Evolutionary conservation across 331 rosid species (phyloP), one percentile per base, ranked within the genome.

Genomic region (Telfairia occidentalis): DNA sequence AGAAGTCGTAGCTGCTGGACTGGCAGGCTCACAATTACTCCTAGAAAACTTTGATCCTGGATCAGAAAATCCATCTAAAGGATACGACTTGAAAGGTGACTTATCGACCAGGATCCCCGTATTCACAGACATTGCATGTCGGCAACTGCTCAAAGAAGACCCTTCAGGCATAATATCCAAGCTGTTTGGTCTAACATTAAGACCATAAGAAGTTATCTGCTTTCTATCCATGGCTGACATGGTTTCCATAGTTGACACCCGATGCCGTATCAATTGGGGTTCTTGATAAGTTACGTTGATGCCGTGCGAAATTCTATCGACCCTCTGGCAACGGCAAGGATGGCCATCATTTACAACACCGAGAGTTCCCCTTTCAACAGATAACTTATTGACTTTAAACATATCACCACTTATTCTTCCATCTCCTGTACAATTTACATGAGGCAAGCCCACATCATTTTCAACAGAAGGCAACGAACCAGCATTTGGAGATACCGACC

Each of bases 321-420:
- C 82, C 73, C 83, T 85, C 72, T 87, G 89, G 78, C 91, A 87
- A 83, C 87, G 78, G 80, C 91, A 87, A 71, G 86, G 91, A 46
- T 79, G 81, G 29, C 71, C 82, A 46, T 81, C 82, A 54, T 70
- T 67, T 75, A 60, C 74, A 76, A 74, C 64, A 23, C 80, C 71
- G 15, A 76, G 82, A 82, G 83, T 69, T 50, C 81, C 85, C 59
- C 54, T 82, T 77, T 77, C 85, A 2, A 40, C 61, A 13, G 79
- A 73, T 71, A 63, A n/a, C 75, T 79, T 84, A 60, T 59, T 78
- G 54, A 58, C 73, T 61, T 74, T 75, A 29, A 53, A 72, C 40
- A 34, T 81, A 54, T 77, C 86, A 60, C 79, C 65, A 74, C 81
- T 78, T 63, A 49, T 38, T 48, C 82, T 70, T 43, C 77, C 86